Evolutionary conservation across 192 early-diverging fungal species (phyloP), one percentile per base, ranked within the genome.

Genomic region (Pecoramyces ruminantium): DNA sequence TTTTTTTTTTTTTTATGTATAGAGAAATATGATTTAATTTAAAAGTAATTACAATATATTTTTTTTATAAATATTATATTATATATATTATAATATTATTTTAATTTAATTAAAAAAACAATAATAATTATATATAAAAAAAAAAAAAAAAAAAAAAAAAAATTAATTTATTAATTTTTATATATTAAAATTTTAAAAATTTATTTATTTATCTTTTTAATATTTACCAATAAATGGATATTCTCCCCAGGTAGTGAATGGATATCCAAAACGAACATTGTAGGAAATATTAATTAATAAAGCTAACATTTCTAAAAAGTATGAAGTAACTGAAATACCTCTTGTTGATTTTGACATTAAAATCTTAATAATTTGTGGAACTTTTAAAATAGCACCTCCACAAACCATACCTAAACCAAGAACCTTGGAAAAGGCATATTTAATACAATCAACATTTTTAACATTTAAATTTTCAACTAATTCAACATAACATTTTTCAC

Each of bases 351-450:
- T 80, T 40, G 91, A 86, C 29, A 84, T 84, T 27, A 95, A 78
- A 78, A 98, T 97, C 81, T 97, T 99, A 84, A 95, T 83, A 38
- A 99, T 96, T 87, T 99, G 97, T 13, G 98, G 98, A 30, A 99
- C 85, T 85, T 99, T 99, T 80, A 98, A 90, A 58, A 98, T 91
- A 38, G 93, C 92, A n/a, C 95, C 94, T 58, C 94, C 96, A 11
- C 92, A 82, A n/a, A 98, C 94, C 79, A 99, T 96, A n/a, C 95
- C 96, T 28, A 99, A 80, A 0, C 96, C 94, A 18, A 99, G 92
- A 0, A 92, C 94, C 84, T 98, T 98, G 29, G 95, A 95, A 79
- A 98, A 82, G 29, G 92, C 84, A 78, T 93, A 91, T 83, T 94
- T 94, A 81, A 95, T 82, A 86, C 98, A 99, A 6, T 78, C 85